Conservation (phyloP, 148 eudicot genomes). For the Rhododendron ovatum region DNA sequence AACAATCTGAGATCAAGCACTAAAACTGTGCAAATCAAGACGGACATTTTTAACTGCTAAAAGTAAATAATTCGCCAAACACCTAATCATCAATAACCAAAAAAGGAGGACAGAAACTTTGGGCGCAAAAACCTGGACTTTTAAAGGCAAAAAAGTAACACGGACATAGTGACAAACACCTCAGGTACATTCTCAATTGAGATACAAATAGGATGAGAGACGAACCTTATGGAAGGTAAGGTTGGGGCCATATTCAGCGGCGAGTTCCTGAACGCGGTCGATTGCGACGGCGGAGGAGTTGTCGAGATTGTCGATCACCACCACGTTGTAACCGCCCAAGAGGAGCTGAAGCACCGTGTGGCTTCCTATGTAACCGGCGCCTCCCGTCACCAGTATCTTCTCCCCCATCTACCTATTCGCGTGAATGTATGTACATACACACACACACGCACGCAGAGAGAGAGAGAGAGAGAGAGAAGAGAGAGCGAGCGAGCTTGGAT, state of each 20-base stretch:
- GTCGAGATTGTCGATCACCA: conserved; percentile 77
- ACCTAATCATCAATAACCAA: neutral
- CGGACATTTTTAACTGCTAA: neutral
- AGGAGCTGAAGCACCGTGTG: conserved; percentile 83
- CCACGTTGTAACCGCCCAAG: conserved; percentile 58
- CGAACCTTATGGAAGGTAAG: conserved; percentile 65
- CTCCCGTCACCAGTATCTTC: conserved; percentile 80
- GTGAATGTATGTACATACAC: neutral
- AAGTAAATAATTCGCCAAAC: neutral
- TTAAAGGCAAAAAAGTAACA: neutral
- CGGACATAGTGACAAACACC: neutral
- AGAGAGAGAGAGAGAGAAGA: conserved; percentile 2
- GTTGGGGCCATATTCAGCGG: conserved; percentile 50
- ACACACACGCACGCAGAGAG: neutral
- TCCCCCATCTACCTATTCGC: conserved; percentile 23
- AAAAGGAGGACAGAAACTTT: neutral
- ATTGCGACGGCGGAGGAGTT: conserved; percentile 75
- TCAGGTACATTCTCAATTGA: neutral
- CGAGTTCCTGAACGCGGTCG: conserved; percentile 69
- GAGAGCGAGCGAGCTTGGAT: neutral
- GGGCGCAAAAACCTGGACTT: neutral
- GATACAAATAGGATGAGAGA: neutral
- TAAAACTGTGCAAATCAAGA: neutral
- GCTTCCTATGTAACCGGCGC: conserved; percentile 92
- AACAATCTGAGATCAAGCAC: conserved; percentile 4